phyloP scores from a whole-genome alignment of 169 alveolate genomes.

The Cystoisospora suis region DNA sequence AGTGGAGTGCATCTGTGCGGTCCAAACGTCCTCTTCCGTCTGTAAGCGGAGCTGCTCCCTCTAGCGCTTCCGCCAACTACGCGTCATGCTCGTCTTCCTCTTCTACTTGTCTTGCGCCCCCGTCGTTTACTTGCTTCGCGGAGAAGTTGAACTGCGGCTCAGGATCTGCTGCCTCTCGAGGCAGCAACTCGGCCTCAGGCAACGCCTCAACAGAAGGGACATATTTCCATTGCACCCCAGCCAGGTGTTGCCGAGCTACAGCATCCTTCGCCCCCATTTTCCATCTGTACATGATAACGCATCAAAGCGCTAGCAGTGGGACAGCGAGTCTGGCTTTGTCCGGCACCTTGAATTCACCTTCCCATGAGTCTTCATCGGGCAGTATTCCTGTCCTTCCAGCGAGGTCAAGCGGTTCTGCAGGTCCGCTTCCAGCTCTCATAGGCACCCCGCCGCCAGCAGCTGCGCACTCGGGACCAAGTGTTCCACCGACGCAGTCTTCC shows the following conservation, averaged over 20 bases:
- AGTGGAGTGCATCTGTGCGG: background rate
- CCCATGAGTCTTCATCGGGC: too few relatives aligned
- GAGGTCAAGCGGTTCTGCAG: slow-evolving; percentile 11
- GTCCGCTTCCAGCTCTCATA: slow-evolving; percentile 41
- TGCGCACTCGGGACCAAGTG: background rate
- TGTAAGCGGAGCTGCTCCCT: background rate
- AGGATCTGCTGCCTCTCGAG: slow-evolving; percentile 39
- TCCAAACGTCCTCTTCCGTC: background rate
- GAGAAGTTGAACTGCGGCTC: slow-evolving; percentile 1
- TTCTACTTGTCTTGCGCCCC: background rate
- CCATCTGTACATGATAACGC: slow-evolving; percentile 27
- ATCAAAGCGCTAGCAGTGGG: background rate
- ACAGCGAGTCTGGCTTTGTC: too few relatives aligned
- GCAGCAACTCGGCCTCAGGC: background rate
- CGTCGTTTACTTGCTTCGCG: background rate
- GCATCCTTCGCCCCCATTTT: background rate
- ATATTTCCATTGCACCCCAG: slow-evolving; percentile 57
- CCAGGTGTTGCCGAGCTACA: slow-evolving; percentile 48
- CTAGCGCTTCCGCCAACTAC: background rate
- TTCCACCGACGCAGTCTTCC: too few relatives aligned
- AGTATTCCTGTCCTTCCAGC: background rate
- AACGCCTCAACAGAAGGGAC: slow-evolving; percentile 5
- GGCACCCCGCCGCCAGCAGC: slow-evolving; percentile 37
- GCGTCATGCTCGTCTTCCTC: background rate
- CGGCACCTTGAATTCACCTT: too few relatives aligned